Evolutionary conservation across 1,284 basidiomycete species (phyloP).

Genomic region (Lignosus rhinocerotis): DNA sequence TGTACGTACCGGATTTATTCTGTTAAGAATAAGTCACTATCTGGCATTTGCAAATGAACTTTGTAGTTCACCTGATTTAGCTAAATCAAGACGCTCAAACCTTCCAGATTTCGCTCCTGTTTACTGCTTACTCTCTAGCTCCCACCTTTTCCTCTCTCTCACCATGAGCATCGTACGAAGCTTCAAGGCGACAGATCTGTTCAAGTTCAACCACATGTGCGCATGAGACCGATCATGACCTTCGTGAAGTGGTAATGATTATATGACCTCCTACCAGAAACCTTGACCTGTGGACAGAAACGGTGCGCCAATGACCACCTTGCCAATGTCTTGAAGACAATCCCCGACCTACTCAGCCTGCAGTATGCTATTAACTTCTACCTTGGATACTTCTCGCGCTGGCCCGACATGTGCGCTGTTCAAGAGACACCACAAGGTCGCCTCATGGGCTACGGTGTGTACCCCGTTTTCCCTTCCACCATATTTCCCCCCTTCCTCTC

Average conservation of each 20-base stretch:
- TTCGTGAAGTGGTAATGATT: neutral
- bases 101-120: too few species aligned
- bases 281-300: constrained; percentile 93
- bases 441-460: constrained; percentile 84
- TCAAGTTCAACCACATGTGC: constrained; percentile 89
- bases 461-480: too few species aligned
- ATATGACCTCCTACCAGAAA: constrained; percentile 53
- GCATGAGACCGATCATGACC: constrained; percentile 24
- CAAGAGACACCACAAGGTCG: constrained; percentile 78
- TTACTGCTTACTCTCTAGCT: neutral
- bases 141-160: neutral
- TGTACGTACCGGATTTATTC: too few species aligned
- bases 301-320: constrained; percentile 47
- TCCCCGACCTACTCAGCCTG: neutral
- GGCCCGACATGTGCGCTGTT: constrained; percentile 87
- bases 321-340: neutral
- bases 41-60: too few species aligned
- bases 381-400: constrained; percentile 81
- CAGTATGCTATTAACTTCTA: constrained; percentile 89
- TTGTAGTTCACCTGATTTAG: too few species aligned
- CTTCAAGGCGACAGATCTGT: constrained; percentile 85
- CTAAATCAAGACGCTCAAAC: too few species aligned
- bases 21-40: too few species aligned
- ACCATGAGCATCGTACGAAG: constrained; percentile 81
- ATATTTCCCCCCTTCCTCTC: constrained; percentile 10